Base-by-base conservation (phyloP, 768 basidiomycete genomes). In the Termitomyces sp. region DNA sequence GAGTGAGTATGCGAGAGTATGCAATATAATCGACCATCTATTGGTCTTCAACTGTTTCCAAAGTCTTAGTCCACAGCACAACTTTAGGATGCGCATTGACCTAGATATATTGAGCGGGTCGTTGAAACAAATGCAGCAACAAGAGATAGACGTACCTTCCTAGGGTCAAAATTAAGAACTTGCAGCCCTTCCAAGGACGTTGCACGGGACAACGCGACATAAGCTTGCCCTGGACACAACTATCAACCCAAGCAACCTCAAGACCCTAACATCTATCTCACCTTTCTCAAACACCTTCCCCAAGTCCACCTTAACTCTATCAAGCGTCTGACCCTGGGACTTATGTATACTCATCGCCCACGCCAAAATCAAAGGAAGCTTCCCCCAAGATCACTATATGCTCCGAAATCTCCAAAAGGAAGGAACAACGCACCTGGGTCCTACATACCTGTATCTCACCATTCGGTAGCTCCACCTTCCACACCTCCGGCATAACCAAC, bases 341-440 rank as follows among this genome's bases (percentile, higher is more conserved):
- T 99, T 99, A 70, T 99, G 97, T 58, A 98, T 98, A 44, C 89
- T 91, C 92, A 98, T 96, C 0, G 96, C 95, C 96, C 95, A 98
- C 0, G 95, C 81, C 36, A 96, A 77, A 56, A 97, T 94, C 23
- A 98, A 67, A 0, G 92, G 93, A 2, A 96, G 68, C 91, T 95
- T 60, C 9, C 48, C 25, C 16, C n/a, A 29, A 42, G 41, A 39
- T 54, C 35, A 39, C 25, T 18, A 33, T 38, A 15, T n/a, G 3
- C 23, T 22, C 47, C 13, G 11, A n/a, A 48, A 50, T 43, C 27
- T 18, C 29, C 20, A n/a, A n/a, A n/a, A n/a, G 3, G 39, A 51
- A 44, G 13, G 20, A 45, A 36, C 18, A 25, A 68, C 79, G 25
- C 51, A 94, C 91, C 82, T 98, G 95, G 2, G 75, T 76, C 60